These are phyloP conservation scores for Boletus bicolor DNA, from an alignment of 768 basidiomycete genomes.

Conservation along the genomic window DNA sequence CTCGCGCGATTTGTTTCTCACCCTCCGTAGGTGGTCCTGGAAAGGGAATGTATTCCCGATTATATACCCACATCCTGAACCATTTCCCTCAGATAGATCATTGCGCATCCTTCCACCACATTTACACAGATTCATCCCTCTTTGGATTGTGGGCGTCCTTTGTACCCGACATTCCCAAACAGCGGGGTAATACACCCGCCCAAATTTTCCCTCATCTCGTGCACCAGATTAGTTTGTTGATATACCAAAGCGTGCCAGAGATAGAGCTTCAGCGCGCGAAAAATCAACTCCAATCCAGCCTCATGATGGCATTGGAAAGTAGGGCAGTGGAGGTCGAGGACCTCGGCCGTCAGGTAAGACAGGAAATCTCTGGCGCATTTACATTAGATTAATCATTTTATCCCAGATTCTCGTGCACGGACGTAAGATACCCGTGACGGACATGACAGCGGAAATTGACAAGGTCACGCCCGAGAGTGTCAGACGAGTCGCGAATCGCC, in stretches of 20 bases:
- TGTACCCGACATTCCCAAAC: constrained; percentile 56
- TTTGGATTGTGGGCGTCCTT: constrained; percentile 92
- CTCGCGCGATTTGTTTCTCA: constrained; percentile 1
- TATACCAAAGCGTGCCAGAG: constrained; percentile 63
- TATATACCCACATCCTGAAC: constrained; percentile 95
- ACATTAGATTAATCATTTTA: not conserved
- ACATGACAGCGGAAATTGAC: constrained; percentile 89
- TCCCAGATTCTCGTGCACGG: constrained; percentile 77
- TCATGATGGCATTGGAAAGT: constrained; percentile 95
- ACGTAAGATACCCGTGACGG: constrained; percentile 79
- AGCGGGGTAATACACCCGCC: constrained; percentile 57
- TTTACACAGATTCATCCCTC: constrained; percentile 90
- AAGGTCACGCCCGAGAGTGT: constrained; percentile 67
- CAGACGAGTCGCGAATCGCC: constrained; percentile 67
- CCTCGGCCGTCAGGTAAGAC: constrained; percentile 77
- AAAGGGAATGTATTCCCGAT: constrained; percentile 97
- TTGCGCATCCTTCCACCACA: constrained; percentile 96
- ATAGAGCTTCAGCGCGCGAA: constrained; percentile 82
- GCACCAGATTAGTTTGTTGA: constrained; percentile 80
- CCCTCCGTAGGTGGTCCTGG: constrained; percentile 75
- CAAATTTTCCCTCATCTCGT: constrained; percentile 82
- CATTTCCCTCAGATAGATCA: constrained; percentile 92
- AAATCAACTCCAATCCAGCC: constrained; percentile 88
- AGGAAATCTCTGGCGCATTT: not conserved
- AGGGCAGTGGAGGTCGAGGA: constrained; percentile 83